Base-by-base conservation (phyloP, 2,329 filamentous ascomycete genomes). In the Onygena corvina region DNA sequence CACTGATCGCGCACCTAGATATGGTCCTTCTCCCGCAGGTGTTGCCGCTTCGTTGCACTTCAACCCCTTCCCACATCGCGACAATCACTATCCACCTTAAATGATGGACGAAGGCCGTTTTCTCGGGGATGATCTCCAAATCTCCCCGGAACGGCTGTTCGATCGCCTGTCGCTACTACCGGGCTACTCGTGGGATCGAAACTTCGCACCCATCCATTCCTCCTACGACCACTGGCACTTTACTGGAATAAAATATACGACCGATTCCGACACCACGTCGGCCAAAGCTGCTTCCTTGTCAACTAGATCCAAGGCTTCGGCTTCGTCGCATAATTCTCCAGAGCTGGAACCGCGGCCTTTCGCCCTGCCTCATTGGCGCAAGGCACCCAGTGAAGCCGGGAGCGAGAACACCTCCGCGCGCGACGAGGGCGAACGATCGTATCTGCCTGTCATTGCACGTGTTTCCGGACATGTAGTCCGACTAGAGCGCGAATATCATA, bases 141-240 rank as follows among this genome's bases (percentile, higher is more conserved):
- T 71, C 62, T 80, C 81, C 52, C 83, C 82, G 36, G 71, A 75
- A 56, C 78, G 81, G 59, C 75, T 89, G 48, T 83, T 81, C 58
- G 83, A 88, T 63, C 78, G 84, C 46, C 73, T 89, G 56, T 75
- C 77, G 54, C 82, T 86, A 62, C 74, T 89, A 55, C 75, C 81
- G 40, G 84, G 83, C 48, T 88, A 86, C 62, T 79, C 76, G 4
- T 89, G 84, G 84, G 83, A 88, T 64, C 82, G 85, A 56, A 73
- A 76, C 12, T 56, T 64, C 53, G 63, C 65, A 46, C 68, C 67
- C 6, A 66, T 69, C 47, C 68, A 70, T 54, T 69, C 77, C 46
- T 86, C 81, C 59, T 95, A 94, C 67, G 87, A 93, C 64, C 88
- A 89, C 70, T 96, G 89, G 87, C 81, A 85, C 64, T 75, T 84